Base-by-base conservation (phyloP, 257 asterid species). In the Scutellaria barbata region DNA sequence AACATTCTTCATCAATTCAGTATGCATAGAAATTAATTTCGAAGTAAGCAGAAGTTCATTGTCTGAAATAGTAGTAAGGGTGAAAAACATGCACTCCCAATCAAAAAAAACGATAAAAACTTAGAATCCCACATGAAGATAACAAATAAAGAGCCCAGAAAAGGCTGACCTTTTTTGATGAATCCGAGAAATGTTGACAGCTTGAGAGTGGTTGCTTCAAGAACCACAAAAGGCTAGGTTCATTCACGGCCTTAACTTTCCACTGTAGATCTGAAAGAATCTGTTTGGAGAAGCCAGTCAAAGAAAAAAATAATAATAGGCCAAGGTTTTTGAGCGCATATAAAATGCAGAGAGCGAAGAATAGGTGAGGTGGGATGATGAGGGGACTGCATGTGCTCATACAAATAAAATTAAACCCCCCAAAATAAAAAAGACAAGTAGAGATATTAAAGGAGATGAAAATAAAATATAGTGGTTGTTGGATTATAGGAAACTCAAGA, bases 381-480 rank as follows among this genome's bases (percentile, higher is more conserved):
- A 75, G 83, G 82, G 83, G 85, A 82, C 40, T 73, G 83, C 92
- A 85, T 84, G 90, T 84, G 92, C 81, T 50, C 66, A 43, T 13
- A 45, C 20, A 63, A 63, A 73, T 73, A 62, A 72, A 61, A 5
- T 57, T 59, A 25, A n/a, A 5, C 72, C 63, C 55, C 5, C n/a
- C n/a, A 30, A 13, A 13, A 63, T 11, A 59, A 13, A 72, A 67
- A 8, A 17, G 64, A 67, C 47, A 16, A 10, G 6, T 18, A 22
- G 51, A 66, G 74, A 69, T 59, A 69, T 68, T 42, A 75, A 79
- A 81, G 77, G 55, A 73, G 7, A 12, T 8, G 14, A 1, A 2
- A 7, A 57, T 58, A 73, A 80, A 79, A 77, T 74, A 6, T 20
- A 9, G 74, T 10, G 56, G 43, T 60, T 48, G 53, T 16, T 66